A percentile compares a stretch with the other conserved stretches of the same genome.
Conservation (phyloP, 805 yeast species). For the Candida bentonensis region DNA sequence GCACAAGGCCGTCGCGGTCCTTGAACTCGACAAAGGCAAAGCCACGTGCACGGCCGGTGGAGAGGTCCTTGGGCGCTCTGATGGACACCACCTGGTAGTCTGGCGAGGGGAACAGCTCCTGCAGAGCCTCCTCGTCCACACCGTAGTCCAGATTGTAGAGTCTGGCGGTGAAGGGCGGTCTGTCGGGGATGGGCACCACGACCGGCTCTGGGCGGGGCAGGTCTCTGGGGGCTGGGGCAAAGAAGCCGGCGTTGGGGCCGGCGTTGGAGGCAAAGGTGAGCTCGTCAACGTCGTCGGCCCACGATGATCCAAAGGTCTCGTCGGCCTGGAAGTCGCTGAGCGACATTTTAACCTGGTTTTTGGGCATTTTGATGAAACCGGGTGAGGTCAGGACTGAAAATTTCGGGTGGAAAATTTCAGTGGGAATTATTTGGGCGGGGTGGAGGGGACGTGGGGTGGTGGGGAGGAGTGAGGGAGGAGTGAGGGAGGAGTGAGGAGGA, state of each 20-base stretch:
- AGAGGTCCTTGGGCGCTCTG: conserved; percentile 58
- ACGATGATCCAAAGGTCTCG: neutral
- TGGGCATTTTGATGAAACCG: neutral
- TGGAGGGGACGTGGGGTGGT: too few species aligned
- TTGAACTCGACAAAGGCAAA: conserved; percentile 83
- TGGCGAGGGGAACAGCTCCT: conserved; percentile 25
- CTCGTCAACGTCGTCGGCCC: conserved; percentile 1
- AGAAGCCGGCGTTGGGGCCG: neutral
- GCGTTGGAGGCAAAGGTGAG: neutral
- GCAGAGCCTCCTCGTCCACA: conserved; percentile 42
- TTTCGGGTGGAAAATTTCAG: too few species aligned
- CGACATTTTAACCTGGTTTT: neutral
- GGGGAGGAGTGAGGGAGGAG: too few species aligned
- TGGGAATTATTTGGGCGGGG: too few species aligned
- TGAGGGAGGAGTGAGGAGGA: too few species aligned
- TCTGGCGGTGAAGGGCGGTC: conserved; percentile 86
- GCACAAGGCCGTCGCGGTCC: conserved; percentile 61
- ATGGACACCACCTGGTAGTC: conserved; percentile 41
- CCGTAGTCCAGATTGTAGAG: conserved; percentile 79
- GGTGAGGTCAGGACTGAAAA: too few species aligned
- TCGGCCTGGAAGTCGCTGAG: conserved; percentile 1
- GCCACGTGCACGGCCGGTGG: conserved; percentile 62
- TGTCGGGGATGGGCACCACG: conserved; percentile 68
- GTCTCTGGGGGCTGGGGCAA: neutral
- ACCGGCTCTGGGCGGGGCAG: neutral